Conservation (phyloP, 2,329 filamentous ascomycete genomes). For the Scytalidium sp. region DNA sequence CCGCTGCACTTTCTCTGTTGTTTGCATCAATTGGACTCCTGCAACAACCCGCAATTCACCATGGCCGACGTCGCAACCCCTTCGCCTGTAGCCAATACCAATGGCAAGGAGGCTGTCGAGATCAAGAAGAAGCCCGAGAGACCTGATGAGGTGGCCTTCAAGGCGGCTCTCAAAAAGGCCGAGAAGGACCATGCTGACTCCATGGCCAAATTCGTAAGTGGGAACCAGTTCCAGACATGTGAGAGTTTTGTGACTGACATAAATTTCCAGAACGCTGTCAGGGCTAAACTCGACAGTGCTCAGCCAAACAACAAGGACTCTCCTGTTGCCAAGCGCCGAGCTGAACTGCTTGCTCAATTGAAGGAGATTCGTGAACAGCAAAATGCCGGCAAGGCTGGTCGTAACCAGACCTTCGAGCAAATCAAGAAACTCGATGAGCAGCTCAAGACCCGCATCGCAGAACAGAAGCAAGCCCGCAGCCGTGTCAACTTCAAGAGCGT, state of each 20-base stretch:
- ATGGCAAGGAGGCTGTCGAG: conserved; percentile 33
- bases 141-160: conserved; percentile 84
- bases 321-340: conserved; percentile 76
- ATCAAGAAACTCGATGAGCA: conserved; percentile 90
- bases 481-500: conserved; percentile 82
- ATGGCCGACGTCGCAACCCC: conserved; percentile 46
- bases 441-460: conserved; percentile 77
- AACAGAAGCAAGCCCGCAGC: conserved; percentile 82
- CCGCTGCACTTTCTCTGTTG: neutral
- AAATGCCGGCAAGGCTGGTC: conserved; percentile 79
- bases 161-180: conserved; percentile 72
- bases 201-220: conserved; percentile 66
- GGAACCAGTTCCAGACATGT: neutral
- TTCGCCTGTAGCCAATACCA: conserved; percentile 38
- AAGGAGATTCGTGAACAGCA: conserved; percentile 85
- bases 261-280: conserved; percentile 71
- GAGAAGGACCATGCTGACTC: conserved; percentile 83
- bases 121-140: conserved; percentile 65
- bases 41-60: conserved; percentile 12
- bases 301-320: conserved; percentile 80
- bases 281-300: conserved; percentile 82
- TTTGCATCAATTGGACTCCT: neutral
- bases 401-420: conserved; percentile 77
- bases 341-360: conserved; percentile 80
- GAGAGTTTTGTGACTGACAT: conserved; percentile 3